Percentiles rank a stretch among this genome's conserved stretches.
These are phyloP conservation scores for Abelmoschus esculentus DNA, from an alignment of 345 rosid genomes.

Conservation along the genomic window DNA sequence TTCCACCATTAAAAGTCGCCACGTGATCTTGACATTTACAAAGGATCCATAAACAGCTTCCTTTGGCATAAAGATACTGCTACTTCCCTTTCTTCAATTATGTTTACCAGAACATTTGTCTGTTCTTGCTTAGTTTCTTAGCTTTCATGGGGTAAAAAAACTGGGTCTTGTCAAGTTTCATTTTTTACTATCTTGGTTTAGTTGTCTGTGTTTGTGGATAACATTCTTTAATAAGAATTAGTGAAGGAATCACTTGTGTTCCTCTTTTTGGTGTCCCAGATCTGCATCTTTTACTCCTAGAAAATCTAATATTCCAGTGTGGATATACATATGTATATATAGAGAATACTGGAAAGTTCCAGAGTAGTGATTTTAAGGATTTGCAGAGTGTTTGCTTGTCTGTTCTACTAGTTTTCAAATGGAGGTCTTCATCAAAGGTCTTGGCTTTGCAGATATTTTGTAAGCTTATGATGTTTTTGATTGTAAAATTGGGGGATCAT, in stretches of 20 bases:
- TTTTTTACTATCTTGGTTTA: neutral
- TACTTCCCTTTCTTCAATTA: slow-evolving; percentile 4
- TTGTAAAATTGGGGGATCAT: neutral
- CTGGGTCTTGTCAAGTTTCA: neutral
- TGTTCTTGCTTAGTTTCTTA: neutral
- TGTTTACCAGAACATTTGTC: neutral
- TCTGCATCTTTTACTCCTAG: slow-evolving; percentile 7
- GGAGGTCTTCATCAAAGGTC: slow-evolving; percentile 1
- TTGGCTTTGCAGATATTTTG: slow-evolving; percentile 13
- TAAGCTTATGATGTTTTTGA: neutral
- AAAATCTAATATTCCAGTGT: slow-evolving; percentile 13
- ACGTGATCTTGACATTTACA: slow-evolving; percentile 12
- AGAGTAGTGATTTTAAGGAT: slow-evolving; percentile 2
- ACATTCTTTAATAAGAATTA: slow-evolving; percentile 19
- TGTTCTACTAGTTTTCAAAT: neutral
- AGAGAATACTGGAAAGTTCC: neutral
- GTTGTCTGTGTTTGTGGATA: slow-evolving; percentile 8
- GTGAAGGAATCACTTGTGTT: slow-evolving; percentile 14
- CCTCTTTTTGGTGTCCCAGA: slow-evolving; percentile 12
- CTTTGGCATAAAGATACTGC: neutral
- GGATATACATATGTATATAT: neutral
- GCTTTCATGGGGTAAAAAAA: neutral
- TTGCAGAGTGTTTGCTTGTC: neutral
- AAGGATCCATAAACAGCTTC: neutral
- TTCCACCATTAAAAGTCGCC: slow-evolving; percentile 9